Conservation (phyloP, 345 rosid species). For the Aethionema arabicum region DNA sequence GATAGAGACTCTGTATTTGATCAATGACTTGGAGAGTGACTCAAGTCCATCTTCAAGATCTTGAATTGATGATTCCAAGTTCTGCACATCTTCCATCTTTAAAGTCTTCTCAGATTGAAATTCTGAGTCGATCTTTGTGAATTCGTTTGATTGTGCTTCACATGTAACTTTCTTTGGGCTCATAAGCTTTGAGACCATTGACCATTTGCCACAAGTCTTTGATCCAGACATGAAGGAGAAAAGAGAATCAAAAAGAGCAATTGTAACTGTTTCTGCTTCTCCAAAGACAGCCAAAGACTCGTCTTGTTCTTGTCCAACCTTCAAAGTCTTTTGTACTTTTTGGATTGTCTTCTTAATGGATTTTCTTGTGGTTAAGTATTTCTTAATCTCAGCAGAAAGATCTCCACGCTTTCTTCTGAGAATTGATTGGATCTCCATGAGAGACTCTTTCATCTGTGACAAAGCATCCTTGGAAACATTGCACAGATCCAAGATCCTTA, state of each 20-base stretch:
- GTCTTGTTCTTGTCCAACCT: background rate
- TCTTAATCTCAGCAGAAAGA: constrained; percentile 20
- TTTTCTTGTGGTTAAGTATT: constrained; percentile 31
- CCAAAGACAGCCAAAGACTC: constrained; percentile 21
- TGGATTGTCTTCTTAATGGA: constrained; percentile 21
- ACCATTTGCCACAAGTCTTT: background rate
- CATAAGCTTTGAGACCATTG: constrained; percentile 21
- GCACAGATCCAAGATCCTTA: constrained; percentile 37
- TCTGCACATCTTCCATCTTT: constrained; percentile 31
- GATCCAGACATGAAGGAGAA: constrained; percentile 32
- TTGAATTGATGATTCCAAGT: constrained; percentile 39
- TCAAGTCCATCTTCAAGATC: constrained; percentile 44
- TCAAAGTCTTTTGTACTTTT: constrained; percentile 22
- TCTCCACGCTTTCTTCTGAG: constrained; percentile 30
- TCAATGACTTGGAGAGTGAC: constrained; percentile 33
- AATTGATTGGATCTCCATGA: constrained; percentile 36
- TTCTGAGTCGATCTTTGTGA: constrained; percentile 27
- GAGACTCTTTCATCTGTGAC: constrained; percentile 31
- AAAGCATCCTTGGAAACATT: constrained; percentile 38
- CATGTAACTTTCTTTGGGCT: constrained; percentile 21
- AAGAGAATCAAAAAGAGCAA: constrained; percentile 35
- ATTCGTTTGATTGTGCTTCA: constrained; percentile 23
- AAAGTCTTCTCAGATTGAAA: constrained; percentile 20
- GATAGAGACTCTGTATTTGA: constrained; percentile 47
- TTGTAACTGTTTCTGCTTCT: constrained; percentile 33